A percentile compares a stretch with the other conserved stretches of the same genome.
phyloP scores from a whole-genome alignment of 192 early-diverging fungal species.

The Backusella australiensis region DNA sequence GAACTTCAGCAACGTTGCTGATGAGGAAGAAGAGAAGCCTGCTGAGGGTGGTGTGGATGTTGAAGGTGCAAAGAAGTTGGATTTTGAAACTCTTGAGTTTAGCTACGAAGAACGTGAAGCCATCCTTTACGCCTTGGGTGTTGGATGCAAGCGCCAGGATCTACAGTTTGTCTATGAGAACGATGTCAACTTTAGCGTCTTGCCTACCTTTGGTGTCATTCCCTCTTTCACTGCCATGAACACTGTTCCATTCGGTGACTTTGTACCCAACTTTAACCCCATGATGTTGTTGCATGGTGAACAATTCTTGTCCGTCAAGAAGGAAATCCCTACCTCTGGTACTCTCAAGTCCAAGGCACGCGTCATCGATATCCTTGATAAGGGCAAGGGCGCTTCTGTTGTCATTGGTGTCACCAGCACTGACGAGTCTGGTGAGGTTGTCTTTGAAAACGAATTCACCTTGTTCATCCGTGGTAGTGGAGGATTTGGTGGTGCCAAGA shows the following conservation, averaged over 20 bases:
- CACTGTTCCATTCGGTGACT: slow-evolving; percentile 66
- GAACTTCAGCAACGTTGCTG: slow-evolving; percentile 72
- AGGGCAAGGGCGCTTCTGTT: slow-evolving; percentile 89
- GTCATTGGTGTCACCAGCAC: slow-evolving; percentile 79
- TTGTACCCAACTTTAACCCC: slow-evolving; percentile 78
- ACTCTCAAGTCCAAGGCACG: slow-evolving; percentile 71
- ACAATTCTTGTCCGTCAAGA: slow-evolving; percentile 89
- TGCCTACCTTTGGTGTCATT: slow-evolving; percentile 94
- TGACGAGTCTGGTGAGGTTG: slow-evolving; percentile 70
- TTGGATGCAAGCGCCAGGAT: slow-evolving; percentile 87
- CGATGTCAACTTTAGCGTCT: slow-evolving; percentile 72
- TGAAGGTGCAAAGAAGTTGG: slow-evolving; percentile 56
- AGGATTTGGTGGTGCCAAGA: slow-evolving; percentile 82
- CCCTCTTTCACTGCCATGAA: slow-evolving; percentile 72
- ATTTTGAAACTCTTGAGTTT: slow-evolving; percentile 57
- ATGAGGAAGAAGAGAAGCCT: slow-evolving; percentile 37
- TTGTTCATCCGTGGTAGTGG: slow-evolving; percentile 93
- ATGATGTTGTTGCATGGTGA: slow-evolving; percentile 99
- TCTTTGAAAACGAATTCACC: slow-evolving; percentile 88
- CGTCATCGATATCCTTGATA: slow-evolving; percentile 94
- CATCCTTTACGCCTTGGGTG: slow-evolving; percentile 92
- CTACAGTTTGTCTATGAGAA: slow-evolving; percentile 93
- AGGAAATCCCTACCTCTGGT: slow-evolving; percentile 83
- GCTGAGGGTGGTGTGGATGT: slow-evolving; percentile 59
- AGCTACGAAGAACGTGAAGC: slow-evolving; percentile 87